Percentiles rank a stretch among this genome's conserved stretches.
Evolutionary conservation across 1,284 basidiomycete genomes (phyloP).

Genomic region (Irpex sp.): DNA sequence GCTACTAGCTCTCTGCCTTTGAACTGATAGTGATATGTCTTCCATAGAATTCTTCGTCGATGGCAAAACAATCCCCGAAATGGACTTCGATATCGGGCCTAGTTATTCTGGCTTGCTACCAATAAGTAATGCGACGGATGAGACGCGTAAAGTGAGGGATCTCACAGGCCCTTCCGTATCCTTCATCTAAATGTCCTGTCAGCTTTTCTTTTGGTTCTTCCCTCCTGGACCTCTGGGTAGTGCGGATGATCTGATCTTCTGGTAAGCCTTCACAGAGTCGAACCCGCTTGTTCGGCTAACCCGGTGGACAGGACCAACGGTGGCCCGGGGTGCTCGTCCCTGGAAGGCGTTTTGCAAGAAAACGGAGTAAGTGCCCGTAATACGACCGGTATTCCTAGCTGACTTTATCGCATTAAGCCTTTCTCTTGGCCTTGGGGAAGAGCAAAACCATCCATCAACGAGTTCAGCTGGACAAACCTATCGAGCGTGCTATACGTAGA

Average conservation of each 20-base stretch:
- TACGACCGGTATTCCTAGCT: background rate
- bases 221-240: conserved; percentile 71
- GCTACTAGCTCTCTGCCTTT: too few species aligned
- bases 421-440: conserved; percentile 66
- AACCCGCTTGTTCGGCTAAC: background rate
- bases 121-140: conserved; percentile 55
- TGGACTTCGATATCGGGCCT: conserved; percentile 70
- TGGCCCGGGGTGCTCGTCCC: conserved; percentile 63
- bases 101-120: conserved; percentile 75
- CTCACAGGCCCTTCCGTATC: background rate
- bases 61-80: conserved; percentile 60
- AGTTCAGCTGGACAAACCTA: conserved; percentile 79
- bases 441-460: conserved; percentile 62
- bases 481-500: conserved; percentile 80
- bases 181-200: background rate
- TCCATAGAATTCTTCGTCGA: conserved; percentile 67
- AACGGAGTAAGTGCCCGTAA: conserved; percentile 58
- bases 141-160: conserved; percentile 57
- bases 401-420: conserved; percentile 39
- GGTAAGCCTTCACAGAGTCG: conserved; percentile 35
- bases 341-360: conserved; percentile 79
- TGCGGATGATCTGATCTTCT: conserved; percentile 69
- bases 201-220: conserved; percentile 89
- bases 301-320: conserved; percentile 42
- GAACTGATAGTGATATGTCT: too few species aligned